phyloP scores from a whole-genome alignment of 768 basidiomycete species.

The Leccinum ochraceum region DNA sequence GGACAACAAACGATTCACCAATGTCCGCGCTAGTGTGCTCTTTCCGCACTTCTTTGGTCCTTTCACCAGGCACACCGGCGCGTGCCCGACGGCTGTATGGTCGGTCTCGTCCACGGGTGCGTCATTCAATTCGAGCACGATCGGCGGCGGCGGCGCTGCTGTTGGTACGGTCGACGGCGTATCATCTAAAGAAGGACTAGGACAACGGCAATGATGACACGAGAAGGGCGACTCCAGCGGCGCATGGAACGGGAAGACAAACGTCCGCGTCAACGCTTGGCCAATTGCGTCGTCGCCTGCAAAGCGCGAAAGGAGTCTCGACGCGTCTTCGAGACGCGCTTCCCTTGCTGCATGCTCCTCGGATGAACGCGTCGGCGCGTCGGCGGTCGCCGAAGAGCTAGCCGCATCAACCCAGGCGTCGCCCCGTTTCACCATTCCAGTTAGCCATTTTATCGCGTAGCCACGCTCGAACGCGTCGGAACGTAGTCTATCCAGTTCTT shows the following conservation, averaged over 20 bases:
- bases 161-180: neutral
- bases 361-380: constrained; percentile 13
- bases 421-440: constrained; percentile 64
- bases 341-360: constrained; percentile 42
- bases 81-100: constrained; percentile 73
- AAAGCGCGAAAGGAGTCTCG: constrained; percentile 57
- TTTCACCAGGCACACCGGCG: constrained; percentile 63
- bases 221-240: constrained; percentile 1
- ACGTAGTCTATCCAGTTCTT: constrained; percentile 48
- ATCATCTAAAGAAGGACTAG: neutral
- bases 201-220: neutral
- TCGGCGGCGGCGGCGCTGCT: neutral
- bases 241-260: constrained; percentile 44
- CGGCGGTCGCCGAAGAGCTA: constrained; percentile 12
- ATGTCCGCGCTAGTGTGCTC: constrained; percentile 78
- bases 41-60: constrained; percentile 90
- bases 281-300: constrained; percentile 44
- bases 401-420: constrained; percentile 46
- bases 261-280: constrained; percentile 48
- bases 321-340: constrained; percentile 54
- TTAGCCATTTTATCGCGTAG: constrained; percentile 74
- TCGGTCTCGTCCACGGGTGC: constrained; percentile 62
- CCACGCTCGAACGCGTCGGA: constrained; percentile 66
- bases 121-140: constrained; percentile 66
- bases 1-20: constrained; percentile 67